Evolutionary conservation across 2,329 filamentous ascomycete species (phyloP), one percentile per base, ranked within the genome.

Genomic region (Ascochyta rabiei): DNA sequence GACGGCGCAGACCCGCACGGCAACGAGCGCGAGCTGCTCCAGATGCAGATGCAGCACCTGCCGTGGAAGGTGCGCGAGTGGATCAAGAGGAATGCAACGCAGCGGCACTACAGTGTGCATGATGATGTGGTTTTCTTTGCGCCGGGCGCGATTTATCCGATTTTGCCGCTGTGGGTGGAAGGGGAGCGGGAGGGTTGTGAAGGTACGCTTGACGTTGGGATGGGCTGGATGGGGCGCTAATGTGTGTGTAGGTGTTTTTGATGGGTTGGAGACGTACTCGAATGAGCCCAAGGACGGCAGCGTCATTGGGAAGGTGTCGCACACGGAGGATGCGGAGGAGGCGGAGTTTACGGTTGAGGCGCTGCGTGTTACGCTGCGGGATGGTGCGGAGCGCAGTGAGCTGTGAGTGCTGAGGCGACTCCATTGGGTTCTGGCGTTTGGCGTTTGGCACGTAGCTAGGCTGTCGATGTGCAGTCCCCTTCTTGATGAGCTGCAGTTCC

Each of bases 1-100:
- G 74, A 75, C 23, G 82, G 82, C 31, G 69, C 80, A 21, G 82
- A 84, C 61, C 76, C 74, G n/a, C 82, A 84, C 67, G 78, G 79
- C 43, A 75, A 78, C 56, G 79, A 81, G 48, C 77, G 81, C 16
- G 76, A 75, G 50, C 63, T 83, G 57, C 64, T 84, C 38, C 62
- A 74, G 60, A 82, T 84, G 81, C 70, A 75, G 28, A 79, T 80
- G 58, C 61, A 66, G 4, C 71, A 77, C 6, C 51, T 83, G 26
- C 81, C 81, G 10, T 57, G 76, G 19, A 74, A 77, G 33, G 61
- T 68, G 39, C 48, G 64, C 10, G 72, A 77, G 64, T 84, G 81
- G 82, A 77, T 84, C 40, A 78, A 80, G 64, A 70, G 71, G 34
- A 73, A 80, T 60, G 76, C 78, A 48, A 70, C 71, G 41, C 71